These are phyloP conservation scores for Pseudogymnoascus sp. DNA, from an alignment of 2,329 filamentous ascomycete genomes.

Conservation along the genomic window DNA sequence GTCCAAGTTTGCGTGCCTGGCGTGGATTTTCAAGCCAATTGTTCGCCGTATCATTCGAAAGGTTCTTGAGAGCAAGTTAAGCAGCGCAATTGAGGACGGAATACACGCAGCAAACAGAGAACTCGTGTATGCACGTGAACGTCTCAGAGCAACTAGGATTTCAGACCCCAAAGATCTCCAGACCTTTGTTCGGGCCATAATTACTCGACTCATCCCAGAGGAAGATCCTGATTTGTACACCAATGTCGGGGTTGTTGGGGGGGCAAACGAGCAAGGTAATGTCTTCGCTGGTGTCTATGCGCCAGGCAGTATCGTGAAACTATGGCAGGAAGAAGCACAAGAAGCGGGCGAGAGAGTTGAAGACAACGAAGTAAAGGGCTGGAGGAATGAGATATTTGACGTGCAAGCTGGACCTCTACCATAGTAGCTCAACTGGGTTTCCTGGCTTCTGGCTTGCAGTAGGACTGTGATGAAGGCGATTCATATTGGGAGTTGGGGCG, in stretches of 20 bases:
- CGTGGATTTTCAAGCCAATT: conserved; percentile 78
- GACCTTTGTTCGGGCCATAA: conserved; percentile 75
- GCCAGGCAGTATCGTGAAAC: conserved; percentile 77
- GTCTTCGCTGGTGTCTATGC: conserved; percentile 81
- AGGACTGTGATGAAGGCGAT: background rate
- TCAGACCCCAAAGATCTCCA: conserved; percentile 69
- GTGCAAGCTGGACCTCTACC: conserved; percentile 22
- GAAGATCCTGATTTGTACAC: conserved; percentile 71
- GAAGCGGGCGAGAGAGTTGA: conserved; percentile 66
- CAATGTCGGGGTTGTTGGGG: conserved; percentile 58
- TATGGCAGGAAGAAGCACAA: conserved; percentile 77
- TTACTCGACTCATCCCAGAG: conserved; percentile 64
- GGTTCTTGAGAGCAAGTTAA: conserved; percentile 70
- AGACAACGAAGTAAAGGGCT: conserved; percentile 50
- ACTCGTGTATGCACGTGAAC: conserved; percentile 75
- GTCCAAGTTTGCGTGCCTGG: conserved; percentile 67
- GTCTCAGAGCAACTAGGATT: conserved; percentile 77
- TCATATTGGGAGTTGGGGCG: background rate
- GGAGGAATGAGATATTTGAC: conserved; percentile 80
- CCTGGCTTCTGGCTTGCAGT: background rate
- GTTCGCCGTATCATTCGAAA: conserved; percentile 73
- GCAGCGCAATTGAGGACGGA: conserved; percentile 58
- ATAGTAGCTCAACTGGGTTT: background rate
- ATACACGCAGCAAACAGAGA: conserved; percentile 75
- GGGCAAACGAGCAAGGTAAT: conserved; percentile 44